Base-by-base conservation (phyloP, 768 basidiomycete species). In the Asterophora parasitica region DNA sequence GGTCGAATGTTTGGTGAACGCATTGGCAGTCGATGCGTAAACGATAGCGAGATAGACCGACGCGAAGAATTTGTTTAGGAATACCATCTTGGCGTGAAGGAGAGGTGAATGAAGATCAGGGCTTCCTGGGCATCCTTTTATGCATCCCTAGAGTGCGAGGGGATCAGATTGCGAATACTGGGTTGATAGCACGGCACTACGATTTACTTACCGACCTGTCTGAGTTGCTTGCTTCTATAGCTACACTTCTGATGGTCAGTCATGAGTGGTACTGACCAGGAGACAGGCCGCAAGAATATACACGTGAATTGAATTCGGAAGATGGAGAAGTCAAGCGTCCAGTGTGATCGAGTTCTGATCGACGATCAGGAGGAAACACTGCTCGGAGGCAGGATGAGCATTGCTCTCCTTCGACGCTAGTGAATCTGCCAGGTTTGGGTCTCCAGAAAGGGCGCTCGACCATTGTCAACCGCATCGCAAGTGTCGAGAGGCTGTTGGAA, bases 21-120 rank as follows among this genome's bases (percentile, higher is more conserved):
- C 54, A 37, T 32, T 28, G 12, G 35, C 36, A 13, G 37, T 17
- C 31, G 54, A 55, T 16, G 60, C 63, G 43, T 60, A 67, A 19
- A 55, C 50, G 11, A 65, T 44, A 26, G 63, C 63, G 4, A 65
- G 46, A 37, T 61, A 54, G 38, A 65, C 56, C 16, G 61, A 59
- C 19, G 56, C 34, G 41, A 67, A 53, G 57, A 67, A 59, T 41
- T 58, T 63, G 59, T 58, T 65, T 55, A 61, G 59, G 31, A 54
- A 48, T 10, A 59, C 55, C 61, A 63, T 64, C 28, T 36, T 48
- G 28, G 38, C 45, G 37, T 12, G 10, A n/a, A 40, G 12, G 31
- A 23, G 4, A 7, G 15, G 23, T 30, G 27, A 26, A 12, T 7
- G 41, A 48, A 34, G 40, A 34, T 49, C 33, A 35, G 8, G 48